phyloP scores from a whole-genome alignment of 805 yeast genomes.

The Wickerhamomyces queroliae region DNA sequence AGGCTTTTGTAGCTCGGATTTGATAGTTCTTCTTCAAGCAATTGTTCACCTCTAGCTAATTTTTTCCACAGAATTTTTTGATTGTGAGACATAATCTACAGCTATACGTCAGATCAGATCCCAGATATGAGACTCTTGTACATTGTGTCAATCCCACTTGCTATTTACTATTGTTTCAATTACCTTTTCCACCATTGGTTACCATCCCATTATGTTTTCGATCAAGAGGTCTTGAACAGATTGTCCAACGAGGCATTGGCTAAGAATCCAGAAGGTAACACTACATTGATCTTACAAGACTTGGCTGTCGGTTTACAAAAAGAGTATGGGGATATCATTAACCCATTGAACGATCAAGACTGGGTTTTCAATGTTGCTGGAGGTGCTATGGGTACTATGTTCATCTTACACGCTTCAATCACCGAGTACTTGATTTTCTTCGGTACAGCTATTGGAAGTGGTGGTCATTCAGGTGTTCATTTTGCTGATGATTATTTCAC shows the following conservation, averaged over 20 bases:
- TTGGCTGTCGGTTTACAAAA: slow-evolving; percentile 52
- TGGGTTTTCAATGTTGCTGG: slow-evolving; percentile 99
- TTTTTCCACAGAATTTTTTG: too few species aligned
- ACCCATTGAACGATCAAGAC: slow-evolving; percentile 66
- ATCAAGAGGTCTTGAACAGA: slow-evolving; percentile 51
- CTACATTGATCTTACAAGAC: slow-evolving; percentile 57
- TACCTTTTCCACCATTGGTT: slow-evolving; percentile 54
- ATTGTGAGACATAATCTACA: too few species aligned
- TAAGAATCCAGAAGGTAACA: slow-evolving; percentile 48
- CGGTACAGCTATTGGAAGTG: slow-evolving; percentile 94
- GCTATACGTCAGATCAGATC: too few species aligned
- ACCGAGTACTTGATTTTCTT: slow-evolving; percentile 90
- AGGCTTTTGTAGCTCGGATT: too few species aligned
- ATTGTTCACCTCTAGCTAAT: too few species aligned
- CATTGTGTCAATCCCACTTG: slow-evolving; percentile 20
- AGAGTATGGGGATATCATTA: slow-evolving; percentile 70
- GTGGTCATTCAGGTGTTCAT: slow-evolving; percentile 94
- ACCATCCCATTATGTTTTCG: slow-evolving; percentile 67
- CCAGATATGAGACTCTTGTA: slow-evolving; percentile 16
- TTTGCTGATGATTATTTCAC: slow-evolving; percentile 96
- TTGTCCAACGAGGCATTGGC: slow-evolving; percentile 51
- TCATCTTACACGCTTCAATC: slow-evolving; percentile 89
- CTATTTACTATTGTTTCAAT: slow-evolving; percentile 30
- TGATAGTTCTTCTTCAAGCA: too few species aligned
- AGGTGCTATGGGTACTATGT: slow-evolving; percentile 97